These are phyloP conservation scores for Prunus mume DNA, from an alignment of 306 rosid species.

Conservation along the genomic window DNA sequence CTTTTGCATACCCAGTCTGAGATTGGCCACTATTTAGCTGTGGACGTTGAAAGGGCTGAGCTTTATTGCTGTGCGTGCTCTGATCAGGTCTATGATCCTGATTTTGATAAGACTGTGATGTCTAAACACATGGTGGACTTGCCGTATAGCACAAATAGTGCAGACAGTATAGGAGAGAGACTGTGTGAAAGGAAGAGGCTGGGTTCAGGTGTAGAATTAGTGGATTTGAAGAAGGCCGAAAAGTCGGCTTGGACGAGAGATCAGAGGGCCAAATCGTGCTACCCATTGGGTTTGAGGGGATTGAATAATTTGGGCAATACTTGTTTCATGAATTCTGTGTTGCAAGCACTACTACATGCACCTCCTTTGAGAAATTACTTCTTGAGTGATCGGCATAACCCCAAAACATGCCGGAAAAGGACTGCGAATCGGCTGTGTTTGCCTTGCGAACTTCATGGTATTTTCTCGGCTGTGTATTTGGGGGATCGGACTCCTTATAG, in stretches of 20 bases:
- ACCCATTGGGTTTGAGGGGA: conserved; percentile 84
- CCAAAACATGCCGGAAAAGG: conserved; percentile 52
- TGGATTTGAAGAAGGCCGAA: conserved; percentile 47
- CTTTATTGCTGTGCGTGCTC: conserved; percentile 69
- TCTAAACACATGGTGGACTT: conserved; percentile 49
- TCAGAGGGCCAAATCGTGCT: conserved; percentile 70
- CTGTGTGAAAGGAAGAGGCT: conserved; percentile 69
- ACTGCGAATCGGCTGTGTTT: conserved; percentile 37
- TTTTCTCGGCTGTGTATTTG: conserved; percentile 40
- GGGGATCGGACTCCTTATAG: conserved; percentile 42
- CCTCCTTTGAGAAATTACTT: conserved; percentile 74
- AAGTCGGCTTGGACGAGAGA: conserved; percentile 34
- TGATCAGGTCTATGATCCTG: conserved; percentile 89
- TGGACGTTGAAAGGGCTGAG: conserved; percentile 86
- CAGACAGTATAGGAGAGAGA: conserved; percentile 74
- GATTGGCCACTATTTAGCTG: conserved; percentile 60
- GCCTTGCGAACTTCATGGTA: conserved; percentile 36
- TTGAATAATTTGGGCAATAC: conserved; percentile 83
- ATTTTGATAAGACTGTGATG: conserved; percentile 79
- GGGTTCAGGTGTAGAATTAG: conserved; percentile 29
- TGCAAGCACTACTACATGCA: conserved; percentile 79
- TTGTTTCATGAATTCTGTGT: conserved; percentile 87
- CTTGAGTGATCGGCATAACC: conserved; percentile 64
- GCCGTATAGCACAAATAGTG: conserved; percentile 22
- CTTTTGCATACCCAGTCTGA: conserved; percentile 42